A percentile compares a stretch with the other conserved stretches of the same genome.
Evolutionary conservation across 768 basidiomycete species (phyloP).

Genomic region (Auriscalpium vulgare): DNA sequence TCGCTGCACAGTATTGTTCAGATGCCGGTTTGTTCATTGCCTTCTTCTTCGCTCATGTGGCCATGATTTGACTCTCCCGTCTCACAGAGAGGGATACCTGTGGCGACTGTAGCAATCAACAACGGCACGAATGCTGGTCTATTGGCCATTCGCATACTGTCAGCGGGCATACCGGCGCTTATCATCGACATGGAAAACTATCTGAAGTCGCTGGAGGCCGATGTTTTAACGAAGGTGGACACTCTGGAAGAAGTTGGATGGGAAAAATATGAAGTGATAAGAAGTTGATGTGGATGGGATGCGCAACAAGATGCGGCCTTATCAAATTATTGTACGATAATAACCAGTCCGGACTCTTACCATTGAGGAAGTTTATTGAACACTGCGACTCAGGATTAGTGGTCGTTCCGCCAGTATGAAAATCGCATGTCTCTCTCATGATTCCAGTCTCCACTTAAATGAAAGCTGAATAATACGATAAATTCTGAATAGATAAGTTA

Average conservation of each 20-base stretch:
- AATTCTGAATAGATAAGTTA: neutral
- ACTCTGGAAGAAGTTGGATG: constrained; percentile 74
- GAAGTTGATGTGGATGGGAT: no score
- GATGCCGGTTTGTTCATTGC: constrained; percentile 67
- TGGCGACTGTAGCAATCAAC: constrained; percentile 96
- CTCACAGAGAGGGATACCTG: constrained; percentile 84
- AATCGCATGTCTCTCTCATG: no score
- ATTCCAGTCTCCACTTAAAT: no score
- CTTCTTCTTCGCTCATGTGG: neutral
- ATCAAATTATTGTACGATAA: no score
- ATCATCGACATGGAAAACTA: constrained; percentile 66
- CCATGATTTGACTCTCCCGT: constrained; percentile 3
- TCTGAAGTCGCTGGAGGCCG: constrained; percentile 56
- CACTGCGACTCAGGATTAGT: no score
- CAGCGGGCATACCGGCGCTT: constrained; percentile 61
- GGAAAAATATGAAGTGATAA: constrained; percentile 62
- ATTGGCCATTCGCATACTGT: constrained; percentile 85
- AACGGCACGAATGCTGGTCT: constrained; percentile 91
- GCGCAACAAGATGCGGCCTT: no score
- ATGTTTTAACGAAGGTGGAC: constrained; percentile 76
- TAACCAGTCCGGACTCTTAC: no score
- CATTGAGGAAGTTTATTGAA: no score
- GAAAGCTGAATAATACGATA: neutral
- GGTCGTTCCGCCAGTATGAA: no score
- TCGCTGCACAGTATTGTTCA: constrained; percentile 97